phyloP scores from a whole-genome alignment of 2,329 filamentous ascomycete genomes.

The Daldinia sp. region DNA sequence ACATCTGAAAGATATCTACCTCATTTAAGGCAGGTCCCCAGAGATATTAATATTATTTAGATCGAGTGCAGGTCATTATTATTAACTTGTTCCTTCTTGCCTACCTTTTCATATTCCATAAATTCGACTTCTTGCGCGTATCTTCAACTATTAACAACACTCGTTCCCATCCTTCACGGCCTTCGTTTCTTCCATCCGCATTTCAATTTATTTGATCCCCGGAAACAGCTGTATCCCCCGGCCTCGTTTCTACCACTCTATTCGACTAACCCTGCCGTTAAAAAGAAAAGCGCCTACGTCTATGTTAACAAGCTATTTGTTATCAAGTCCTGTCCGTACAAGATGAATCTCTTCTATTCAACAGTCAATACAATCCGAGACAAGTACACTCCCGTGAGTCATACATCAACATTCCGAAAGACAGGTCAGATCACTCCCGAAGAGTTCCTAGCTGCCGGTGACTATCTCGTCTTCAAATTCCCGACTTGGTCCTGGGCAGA shows the following conservation, averaged over 20 bases:
- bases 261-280: not conserved
- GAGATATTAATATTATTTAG: not conserved
- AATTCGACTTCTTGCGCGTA: not conserved
- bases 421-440: conserved; percentile 97
- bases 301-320: not conserved
- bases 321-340: conserved; percentile 30
- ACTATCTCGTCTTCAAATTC: conserved; percentile 99
- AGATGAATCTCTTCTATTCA: conserved; percentile 91
- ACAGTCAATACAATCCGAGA: conserved; percentile 92
- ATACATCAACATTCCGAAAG: conserved; percentile 91
- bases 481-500: conserved; percentile 97
- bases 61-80: not conserved
- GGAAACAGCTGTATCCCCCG: not conserved
- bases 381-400: conserved; percentile 85
- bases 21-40: not conserved
- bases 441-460: conserved; percentile 93
- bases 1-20: no score
- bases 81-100: no score
- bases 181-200: conserved; percentile 1
- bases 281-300: not conserved
- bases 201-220: not conserved
- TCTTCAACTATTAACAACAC: no score
- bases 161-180: not conserved
- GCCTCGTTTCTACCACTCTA: not conserved
- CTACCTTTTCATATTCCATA: no score